A percentile compares a stretch with the other conserved stretches of the same genome.
Conservation (phyloP, 179 eudicot genomes). For the Corrigiola litoralis region DNA sequence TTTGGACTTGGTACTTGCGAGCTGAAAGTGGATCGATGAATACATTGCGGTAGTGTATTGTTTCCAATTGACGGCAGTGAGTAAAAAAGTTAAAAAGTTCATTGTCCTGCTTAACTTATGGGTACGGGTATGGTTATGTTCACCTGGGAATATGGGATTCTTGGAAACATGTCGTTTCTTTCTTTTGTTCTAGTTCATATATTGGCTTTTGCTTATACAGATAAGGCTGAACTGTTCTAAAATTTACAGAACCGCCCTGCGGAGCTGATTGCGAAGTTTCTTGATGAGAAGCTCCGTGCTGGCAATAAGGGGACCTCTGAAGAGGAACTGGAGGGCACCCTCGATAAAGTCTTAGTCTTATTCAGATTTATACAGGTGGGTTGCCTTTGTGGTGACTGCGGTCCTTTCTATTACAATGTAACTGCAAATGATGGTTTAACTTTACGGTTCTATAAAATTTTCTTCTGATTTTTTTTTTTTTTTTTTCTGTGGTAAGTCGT, state of each 20-base stretch:
- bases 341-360: conserved; percentile 88
- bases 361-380: conserved; percentile 94
- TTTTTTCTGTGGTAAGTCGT: neutral
- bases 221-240: conserved; percentile 3
- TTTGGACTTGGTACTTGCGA: no score
- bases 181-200: neutral
- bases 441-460: neutral
- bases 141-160: neutral
- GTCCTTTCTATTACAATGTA: neutral
- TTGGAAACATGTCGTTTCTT: neutral
- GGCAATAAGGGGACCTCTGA: conserved; percentile 99
- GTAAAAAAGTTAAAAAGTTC: no score
- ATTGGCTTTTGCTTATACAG: neutral
- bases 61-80: no score
- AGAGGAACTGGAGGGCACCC: conserved; percentile 96
- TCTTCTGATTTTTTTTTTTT: neutral
- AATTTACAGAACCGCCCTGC: conserved; percentile 89
- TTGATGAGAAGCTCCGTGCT: conserved; percentile 98
- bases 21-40: no score
- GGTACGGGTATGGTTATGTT: neutral
- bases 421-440: neutral
- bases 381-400: neutral
- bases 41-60: no score
- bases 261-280: conserved; percentile 91
- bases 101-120: no score